These are phyloP conservation scores for Pichia sp. DNA, from an alignment of 1,139 yeast species.

Conservation along the genomic window DNA sequence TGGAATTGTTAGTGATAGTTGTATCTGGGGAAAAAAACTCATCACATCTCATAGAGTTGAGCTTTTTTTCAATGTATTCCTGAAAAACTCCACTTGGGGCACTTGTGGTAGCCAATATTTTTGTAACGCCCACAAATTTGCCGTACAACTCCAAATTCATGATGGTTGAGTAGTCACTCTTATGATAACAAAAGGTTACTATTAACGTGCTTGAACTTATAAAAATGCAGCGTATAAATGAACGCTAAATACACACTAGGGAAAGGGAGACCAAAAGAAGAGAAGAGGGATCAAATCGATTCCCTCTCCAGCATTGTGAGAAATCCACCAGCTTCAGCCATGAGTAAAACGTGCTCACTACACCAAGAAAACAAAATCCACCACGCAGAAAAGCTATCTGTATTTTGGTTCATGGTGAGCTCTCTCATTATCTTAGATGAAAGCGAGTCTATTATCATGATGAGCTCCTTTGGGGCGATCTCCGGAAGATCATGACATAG, in stretches of 20 bases:
- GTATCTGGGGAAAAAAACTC: neutral
- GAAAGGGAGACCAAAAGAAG: too few species aligned
- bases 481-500: too few species aligned
- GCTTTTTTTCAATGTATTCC: slow-evolving; percentile 1
- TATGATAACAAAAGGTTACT: too few species aligned
- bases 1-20: neutral
- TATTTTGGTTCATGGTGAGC: slow-evolving; percentile 12
- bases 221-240: too few species aligned
- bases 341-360: slow-evolving; percentile 66
- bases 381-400: slow-evolving; percentile 59
- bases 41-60: neutral
- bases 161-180: too few species aligned
- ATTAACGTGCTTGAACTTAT: too few species aligned
- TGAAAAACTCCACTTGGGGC: slow-evolving; percentile 3
- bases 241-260: too few species aligned
- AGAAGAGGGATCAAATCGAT: too few species aligned
- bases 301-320: too few species aligned
- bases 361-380: slow-evolving; percentile 76
- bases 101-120: neutral
- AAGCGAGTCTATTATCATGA: slow-evolving; percentile 11
- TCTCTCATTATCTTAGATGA: slow-evolving; percentile 17
- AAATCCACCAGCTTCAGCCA: slow-evolving; percentile 65
- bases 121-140: too few species aligned
- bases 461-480: too few species aligned
- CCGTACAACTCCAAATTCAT: too few species aligned